Evolutionary conservation across 148 eudicot genomes (phyloP), one percentile per base, ranked within the genome.

Genomic region (Silene uniflora): DNA sequence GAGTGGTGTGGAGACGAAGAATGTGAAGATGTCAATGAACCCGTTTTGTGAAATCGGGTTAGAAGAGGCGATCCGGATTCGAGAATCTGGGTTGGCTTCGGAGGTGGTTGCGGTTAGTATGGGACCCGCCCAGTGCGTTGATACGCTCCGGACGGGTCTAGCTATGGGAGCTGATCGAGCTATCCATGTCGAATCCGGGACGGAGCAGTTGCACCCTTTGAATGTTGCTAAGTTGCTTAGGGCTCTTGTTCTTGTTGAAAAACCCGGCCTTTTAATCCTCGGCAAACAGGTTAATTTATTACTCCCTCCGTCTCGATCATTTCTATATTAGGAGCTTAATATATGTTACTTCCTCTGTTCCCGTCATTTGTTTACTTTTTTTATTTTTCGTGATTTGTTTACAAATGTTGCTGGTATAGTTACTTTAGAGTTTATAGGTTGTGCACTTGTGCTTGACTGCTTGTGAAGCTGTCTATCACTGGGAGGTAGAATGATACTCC

Each of bases 121-220:
- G 85, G 99, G 99, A 4, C 94, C 94, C 3, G 75, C 84, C 1
- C 94, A 92, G 82, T 91, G 93, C 35, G 90, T 77, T 2, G 99
- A 95, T 69, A 95, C 99, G 9, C 87, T 95, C 13, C 86, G 99
- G 21, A 95, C 99, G 6, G 91, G 94, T 55, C 87, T 95, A n/a
- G 99, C 99, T 1, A 92, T 95, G 99, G 99, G 99, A 1, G 99
- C 98, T 21, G 99, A 95, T 73, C 90, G 99, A 29, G 99, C 87
- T 19, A 81, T 95, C 12, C 98, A 95, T 76, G 91, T 95, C 11
- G 94, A 95, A 5, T 71, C 81, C 0, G 69, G 69, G 46, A 69
- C 70, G 4, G 77, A 73, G 3, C 81, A 55, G 19, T 32, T 90
- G 8, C 68, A 80, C 52, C 97, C 99, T 19, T 85, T 95, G 63